Conservation (phyloP, 2,329 filamentous ascomycete genomes). For the Mycosphaerella sp. region DNA sequence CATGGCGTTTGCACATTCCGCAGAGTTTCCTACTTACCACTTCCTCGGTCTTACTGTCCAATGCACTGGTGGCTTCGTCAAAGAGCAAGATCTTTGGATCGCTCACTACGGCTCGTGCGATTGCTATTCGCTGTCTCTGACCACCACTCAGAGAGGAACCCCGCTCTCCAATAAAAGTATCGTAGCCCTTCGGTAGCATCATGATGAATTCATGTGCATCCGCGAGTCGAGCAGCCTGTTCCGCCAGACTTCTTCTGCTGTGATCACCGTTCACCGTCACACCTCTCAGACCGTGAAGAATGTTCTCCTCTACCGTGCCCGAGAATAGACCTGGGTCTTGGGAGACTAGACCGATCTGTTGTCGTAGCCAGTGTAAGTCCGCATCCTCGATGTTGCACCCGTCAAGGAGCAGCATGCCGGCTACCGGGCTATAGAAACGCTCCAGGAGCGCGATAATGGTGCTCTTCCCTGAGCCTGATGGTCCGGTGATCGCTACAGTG, state of each 20-base stretch:
- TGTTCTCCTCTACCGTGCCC: slow-evolving; percentile 39
- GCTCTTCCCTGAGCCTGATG: slow-evolving; percentile 45
- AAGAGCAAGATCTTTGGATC: slow-evolving; percentile 50
- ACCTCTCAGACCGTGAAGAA: slow-evolving; percentile 51
- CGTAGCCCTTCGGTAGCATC: slow-evolving; percentile 47
- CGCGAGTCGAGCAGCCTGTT: slow-evolving; percentile 45
- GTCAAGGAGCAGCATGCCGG: slow-evolving; percentile 44
- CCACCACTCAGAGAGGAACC: slow-evolving; percentile 48
- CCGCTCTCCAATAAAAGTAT: slow-evolving; percentile 45
- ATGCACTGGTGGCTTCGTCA: slow-evolving; percentile 54
- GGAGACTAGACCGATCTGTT: slow-evolving; percentile 40
- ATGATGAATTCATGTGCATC: slow-evolving; percentile 50
- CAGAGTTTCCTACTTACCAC: slow-evolving; percentile 40
- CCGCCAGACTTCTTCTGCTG: slow-evolving; percentile 33
- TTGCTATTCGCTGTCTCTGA: slow-evolving; percentile 51
- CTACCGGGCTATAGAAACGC: slow-evolving; percentile 41
- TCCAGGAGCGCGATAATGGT: slow-evolving; percentile 44
- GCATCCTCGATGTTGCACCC: slow-evolving; percentile 49
- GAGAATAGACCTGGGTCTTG: slow-evolving; percentile 46
- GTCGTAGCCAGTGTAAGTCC: slow-evolving; percentile 36
- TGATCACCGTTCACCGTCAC: slow-evolving; percentile 53
- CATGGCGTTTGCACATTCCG: background rate
- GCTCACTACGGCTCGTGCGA: slow-evolving; percentile 50
- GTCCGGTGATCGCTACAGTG: slow-evolving; percentile 45
- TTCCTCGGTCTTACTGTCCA: slow-evolving; percentile 61